A percentile compares a stretch with the other conserved stretches of the same genome.
These are phyloP conservation scores for Alternaria ethzedia DNA, from an alignment of 2,329 filamentous ascomycete species.

Conservation along the genomic window DNA sequence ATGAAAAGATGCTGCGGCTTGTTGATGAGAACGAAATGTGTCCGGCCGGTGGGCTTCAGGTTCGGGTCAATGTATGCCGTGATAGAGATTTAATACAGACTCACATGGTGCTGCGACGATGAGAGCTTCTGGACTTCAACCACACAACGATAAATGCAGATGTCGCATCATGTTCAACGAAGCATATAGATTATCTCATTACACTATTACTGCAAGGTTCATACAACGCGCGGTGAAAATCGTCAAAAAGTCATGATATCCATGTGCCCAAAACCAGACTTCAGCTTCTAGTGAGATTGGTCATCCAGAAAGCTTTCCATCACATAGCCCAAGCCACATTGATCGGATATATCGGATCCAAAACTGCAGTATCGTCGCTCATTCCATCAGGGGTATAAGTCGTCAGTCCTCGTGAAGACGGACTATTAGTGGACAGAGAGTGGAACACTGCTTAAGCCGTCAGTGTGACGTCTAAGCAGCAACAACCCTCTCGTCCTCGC, in stretches of 20 bases:
- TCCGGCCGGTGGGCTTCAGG: neutral
- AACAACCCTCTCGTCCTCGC: slow-evolving; percentile 54
- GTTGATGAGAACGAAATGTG: neutral
- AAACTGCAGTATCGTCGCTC: slow-evolving; percentile 18
- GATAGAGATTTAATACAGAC: neutral
- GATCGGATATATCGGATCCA: slow-evolving; percentile 6
- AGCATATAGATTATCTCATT: slow-evolving; percentile 6
- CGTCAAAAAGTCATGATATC: slow-evolving; percentile 8
- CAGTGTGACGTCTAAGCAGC: slow-evolving; percentile 36
- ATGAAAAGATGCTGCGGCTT: neutral
- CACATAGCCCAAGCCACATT: slow-evolving; percentile 16
- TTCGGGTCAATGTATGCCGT: neutral
- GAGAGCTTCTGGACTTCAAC: neutral
- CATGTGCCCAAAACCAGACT: slow-evolving; percentile 8
- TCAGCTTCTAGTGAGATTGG: neutral
- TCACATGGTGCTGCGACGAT: neutral
- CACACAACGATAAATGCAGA: neutral
- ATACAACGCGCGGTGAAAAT: slow-evolving; percentile 14
- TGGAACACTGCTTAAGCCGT: slow-evolving; percentile 25
- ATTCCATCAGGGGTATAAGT: slow-evolving; percentile 45
- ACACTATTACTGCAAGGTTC: slow-evolving; percentile 15
- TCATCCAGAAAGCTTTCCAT: slow-evolving; percentile 5
- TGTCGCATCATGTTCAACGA: neutral
- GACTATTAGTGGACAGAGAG: slow-evolving; percentile 32
- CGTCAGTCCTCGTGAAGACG: slow-evolving; percentile 28